Evolutionary conservation across 2,329 filamentous ascomycete species (phyloP), one percentile per base, ranked within the genome.

Genomic region (Claviceps digitariae): DNA sequence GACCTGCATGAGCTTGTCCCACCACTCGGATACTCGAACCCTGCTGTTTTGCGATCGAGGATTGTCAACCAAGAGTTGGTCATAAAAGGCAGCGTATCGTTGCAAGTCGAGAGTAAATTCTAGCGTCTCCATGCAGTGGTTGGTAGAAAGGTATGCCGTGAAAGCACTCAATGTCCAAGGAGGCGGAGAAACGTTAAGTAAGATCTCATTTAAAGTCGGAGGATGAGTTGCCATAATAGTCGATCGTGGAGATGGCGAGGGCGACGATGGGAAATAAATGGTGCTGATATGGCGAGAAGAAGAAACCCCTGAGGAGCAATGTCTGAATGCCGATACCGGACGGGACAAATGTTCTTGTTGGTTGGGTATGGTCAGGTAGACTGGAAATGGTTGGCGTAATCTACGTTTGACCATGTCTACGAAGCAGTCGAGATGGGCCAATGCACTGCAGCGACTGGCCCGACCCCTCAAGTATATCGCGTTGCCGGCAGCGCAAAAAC

Each of bases 61-160:
- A 9, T 60, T 54, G 55, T 72, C 70, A 46, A 63, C 59, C 20
- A 69, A 63, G 40, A 73, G 66, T 55, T 78, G 71, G 25, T 67
- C 63, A 60, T 79, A 73, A 53, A 80, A 79, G 54, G 80, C 71
- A 51, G 82, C 79, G 66, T 97, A 98, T 56, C 89, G 81, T 54
- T 90, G 86, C 23, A 91, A 87, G 66, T 96, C 93, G 76, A 96
- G 85, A 43, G 90, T 95, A 68, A 98, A 98, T 66, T 97, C 93
- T 41, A 98, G 75, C 1, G 90, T 96, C 69, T 98, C 93, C 58
- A 97, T 74, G 66, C 93, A 98, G 69, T 97, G 91, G 63, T 97
- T 97, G 64, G 95, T 90, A 1, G 91, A 96, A 4, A 97, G 78
- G 64, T 95, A 97, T 53, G 90, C 90, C 82, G 93, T 97, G 69